A percentile compares a stretch with the other conserved stretches of the same genome.
These are phyloP conservation scores for Linnemannia schmuckeri DNA, from an alignment of 192 early-diverging fungal genomes.

Conservation along the genomic window DNA sequence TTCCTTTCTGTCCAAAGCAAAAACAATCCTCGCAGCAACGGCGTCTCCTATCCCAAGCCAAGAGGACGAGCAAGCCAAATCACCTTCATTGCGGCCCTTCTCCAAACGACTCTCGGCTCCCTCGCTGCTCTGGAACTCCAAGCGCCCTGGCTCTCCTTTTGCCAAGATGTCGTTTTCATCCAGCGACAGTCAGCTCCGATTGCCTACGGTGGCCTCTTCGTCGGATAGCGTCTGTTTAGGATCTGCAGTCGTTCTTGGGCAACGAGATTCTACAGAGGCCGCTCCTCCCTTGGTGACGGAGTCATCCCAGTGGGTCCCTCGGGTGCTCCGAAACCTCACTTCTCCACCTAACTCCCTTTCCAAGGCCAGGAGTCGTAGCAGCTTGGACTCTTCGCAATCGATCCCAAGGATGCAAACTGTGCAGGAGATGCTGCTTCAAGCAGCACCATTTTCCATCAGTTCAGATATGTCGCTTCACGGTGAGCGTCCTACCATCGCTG, in stretches of 20 bases:
- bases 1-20: neutral
- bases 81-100: neutral
- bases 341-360: neutral
- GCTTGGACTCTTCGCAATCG: neutral
- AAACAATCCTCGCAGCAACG: neutral
- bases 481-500: neutral
- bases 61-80: neutral
- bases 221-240: neutral
- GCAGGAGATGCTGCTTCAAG: neutral
- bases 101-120: neutral
- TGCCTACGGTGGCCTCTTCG: neutral
- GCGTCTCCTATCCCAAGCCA: neutral
- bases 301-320: neutral
- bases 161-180: neutral
- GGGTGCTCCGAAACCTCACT: neutral
- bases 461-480: neutral
- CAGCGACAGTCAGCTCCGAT: neutral
- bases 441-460: neutral
- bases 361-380: neutral
- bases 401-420: neutral
- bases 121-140: neutral
- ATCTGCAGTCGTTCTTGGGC: neutral
- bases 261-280: neutral
- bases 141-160: neutral
- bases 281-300: neutral